Base-by-base conservation (phyloP, 2,329 filamentous ascomycete genomes). In the Didymella arachidicola region DNA sequence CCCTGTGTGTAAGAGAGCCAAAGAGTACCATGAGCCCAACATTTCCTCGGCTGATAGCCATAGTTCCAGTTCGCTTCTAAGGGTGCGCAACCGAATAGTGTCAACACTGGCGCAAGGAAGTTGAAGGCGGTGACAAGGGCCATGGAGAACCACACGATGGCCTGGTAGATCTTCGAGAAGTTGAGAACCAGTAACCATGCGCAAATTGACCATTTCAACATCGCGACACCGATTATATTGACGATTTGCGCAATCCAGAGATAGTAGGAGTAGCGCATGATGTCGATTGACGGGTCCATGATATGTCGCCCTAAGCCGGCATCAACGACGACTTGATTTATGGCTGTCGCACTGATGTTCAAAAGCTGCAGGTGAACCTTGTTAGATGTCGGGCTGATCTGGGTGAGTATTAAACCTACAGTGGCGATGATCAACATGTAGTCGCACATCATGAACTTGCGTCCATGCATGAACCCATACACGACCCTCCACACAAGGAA, bases 201-300 rank as follows among this genome's bases (percentile, higher is more conserved):
- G 45, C 72, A 73, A 8, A 74, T 73, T 4, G 70, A 69, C 64
- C 63, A 69, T 39, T 73, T 73, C 8, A 74, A 52, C 7, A 71
- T 57, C n/a, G 70, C 69, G 18, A 74, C 65, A 14, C 65, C 71
- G 7, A 72, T 59, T 30, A 73, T 64, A 50, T 74, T 73, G 50
- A 69, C 42, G 18, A 71, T 62, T 38, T 70, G 69, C 30, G 57
- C 56, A 36, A 72, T 61, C 67, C 66, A 72, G 18, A 72, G 61
- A 26, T 48, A 65, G 32, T 72, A 69, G 2, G 57, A 59, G 44
- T 71, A 72, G 14, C 50, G 52, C 32, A 60, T 22, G 18, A 72
- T 51, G 25, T 61, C 44, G 2, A 63, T 47, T 11, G 67, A 61
- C 3, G 69, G 69, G 36, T 71, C 69, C 38, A 64, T 41, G n/a